A percentile compares a stretch with the other conserved stretches of the same genome.
phyloP scores from a whole-genome alignment of 2,329 filamentous ascomycete genomes.

The Myriosclerotinia curreyana region DNA sequence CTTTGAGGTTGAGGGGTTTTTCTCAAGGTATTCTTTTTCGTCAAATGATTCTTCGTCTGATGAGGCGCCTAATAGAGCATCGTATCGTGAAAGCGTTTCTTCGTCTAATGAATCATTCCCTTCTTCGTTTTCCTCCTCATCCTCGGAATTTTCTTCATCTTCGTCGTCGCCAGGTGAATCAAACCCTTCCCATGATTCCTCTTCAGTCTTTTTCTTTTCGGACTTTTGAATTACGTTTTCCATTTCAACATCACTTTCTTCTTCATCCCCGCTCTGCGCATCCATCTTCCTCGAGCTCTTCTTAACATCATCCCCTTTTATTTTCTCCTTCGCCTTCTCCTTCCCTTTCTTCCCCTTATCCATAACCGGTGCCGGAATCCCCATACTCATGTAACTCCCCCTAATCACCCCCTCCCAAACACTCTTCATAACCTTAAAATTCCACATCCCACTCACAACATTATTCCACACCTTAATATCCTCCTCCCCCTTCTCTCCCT shows the following conservation, averaged over 20 bases:
- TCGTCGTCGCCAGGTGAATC: constrained; percentile 26
- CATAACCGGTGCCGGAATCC: constrained; percentile 34
- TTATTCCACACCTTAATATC: constrained; percentile 42
- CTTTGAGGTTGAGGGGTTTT: constrained; percentile 20
- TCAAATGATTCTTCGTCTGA: constrained; percentile 38
- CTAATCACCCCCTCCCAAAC: constrained; percentile 43
- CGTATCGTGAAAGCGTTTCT: constrained; percentile 35
- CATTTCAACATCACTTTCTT: constrained; percentile 22
- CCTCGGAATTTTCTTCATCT: constrained; percentile 18
- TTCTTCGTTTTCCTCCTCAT: constrained; percentile 24
- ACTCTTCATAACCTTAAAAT: constrained; percentile 51
- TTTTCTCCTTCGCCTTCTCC: constrained; percentile 22
- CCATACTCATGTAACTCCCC: constrained; percentile 36
- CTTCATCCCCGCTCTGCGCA: constrained; percentile 6
- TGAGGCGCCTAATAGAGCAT: constrained; percentile 35
- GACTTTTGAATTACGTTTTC: background rate
- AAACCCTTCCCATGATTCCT: constrained; percentile 28
- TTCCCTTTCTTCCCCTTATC: constrained; percentile 28
- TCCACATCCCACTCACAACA: constrained; percentile 53
- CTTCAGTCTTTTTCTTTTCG: constrained; percentile 17
- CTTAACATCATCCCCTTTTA: constrained; percentile 17
- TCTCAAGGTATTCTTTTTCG: constrained; percentile 29
- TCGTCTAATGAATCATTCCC: constrained; percentile 32
- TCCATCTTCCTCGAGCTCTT: constrained; percentile 20
- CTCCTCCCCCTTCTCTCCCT: constrained; percentile 35